Percentiles rank a stretch among this genome's conserved stretches.
phyloP scores from a whole-genome alignment of 495 filamentous ascomycete genomes.

The Astrocystis sublimbata region DNA sequence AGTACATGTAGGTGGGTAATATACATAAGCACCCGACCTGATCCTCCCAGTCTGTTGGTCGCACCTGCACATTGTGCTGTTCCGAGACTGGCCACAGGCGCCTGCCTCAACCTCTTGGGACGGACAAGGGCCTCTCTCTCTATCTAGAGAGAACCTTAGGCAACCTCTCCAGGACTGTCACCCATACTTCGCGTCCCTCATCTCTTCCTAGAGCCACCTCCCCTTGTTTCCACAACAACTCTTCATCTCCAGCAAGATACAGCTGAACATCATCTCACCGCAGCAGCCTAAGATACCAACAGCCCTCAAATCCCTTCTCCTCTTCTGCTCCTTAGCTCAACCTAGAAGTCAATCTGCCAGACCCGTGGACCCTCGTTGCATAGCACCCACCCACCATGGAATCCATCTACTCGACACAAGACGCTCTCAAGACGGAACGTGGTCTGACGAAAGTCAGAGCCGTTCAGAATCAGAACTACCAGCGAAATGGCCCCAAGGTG shows the following conservation, averaged over 20 bases:
- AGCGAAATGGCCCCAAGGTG: slow-evolving; percentile 62
- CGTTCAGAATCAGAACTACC: slow-evolving; percentile 61
- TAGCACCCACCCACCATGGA: slow-evolving; percentile 30
- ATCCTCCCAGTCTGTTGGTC: neutral
- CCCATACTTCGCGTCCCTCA: too few relatives aligned
- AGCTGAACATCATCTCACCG: neutral
- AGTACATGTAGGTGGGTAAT: too few relatives aligned
- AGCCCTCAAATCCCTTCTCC: neutral
- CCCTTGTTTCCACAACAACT: neutral
- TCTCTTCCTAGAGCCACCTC: neutral
- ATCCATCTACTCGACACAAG: slow-evolving; percentile 34
- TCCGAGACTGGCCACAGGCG: neutral
- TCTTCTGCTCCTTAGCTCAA: neutral
- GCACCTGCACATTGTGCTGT: too few relatives aligned
- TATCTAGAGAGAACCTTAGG: too few relatives aligned
- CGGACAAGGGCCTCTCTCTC: neutral
- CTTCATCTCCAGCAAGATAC: neutral
- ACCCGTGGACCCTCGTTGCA: neutral
- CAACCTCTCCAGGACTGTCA: too few relatives aligned
- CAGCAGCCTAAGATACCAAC: slow-evolving; percentile 2
- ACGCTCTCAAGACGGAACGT: slow-evolving; percentile 35
- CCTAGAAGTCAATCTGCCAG: neutral
- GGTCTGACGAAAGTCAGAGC: slow-evolving; percentile 50
- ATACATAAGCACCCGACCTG: neutral
- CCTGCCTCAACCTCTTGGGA: neutral